Conservation (phyloP, 768 basidiomycete genomes). For the Galerina sulciceps region DNA sequence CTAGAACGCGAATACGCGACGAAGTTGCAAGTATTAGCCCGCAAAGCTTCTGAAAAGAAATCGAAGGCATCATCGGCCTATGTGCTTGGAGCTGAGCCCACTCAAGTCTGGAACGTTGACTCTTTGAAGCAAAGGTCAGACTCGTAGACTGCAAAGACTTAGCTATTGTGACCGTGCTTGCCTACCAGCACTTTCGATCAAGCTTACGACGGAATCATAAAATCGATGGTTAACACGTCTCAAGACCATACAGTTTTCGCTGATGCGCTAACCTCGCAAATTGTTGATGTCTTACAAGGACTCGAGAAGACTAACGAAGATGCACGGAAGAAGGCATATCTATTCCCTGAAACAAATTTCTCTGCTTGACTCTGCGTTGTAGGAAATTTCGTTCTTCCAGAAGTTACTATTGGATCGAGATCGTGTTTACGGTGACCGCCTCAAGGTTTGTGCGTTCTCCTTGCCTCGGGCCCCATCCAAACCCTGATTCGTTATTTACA, state of each 20-base stretch:
- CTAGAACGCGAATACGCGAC: conserved; percentile 81
- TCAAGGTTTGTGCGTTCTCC: conserved; percentile 55
- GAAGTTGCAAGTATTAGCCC: conserved; percentile 68
- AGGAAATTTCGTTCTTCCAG: conserved; percentile 76
- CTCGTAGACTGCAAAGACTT: background rate
- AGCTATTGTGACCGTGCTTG: background rate
- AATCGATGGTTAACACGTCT: conserved; percentile 60
- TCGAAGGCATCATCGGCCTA: conserved; percentile 54
- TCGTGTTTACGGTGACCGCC: conserved; percentile 64
- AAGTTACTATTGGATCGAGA: conserved; percentile 75
- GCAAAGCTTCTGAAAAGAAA: conserved; percentile 76
- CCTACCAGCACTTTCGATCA: conserved; percentile 64
- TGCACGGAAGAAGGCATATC: conserved; percentile 65
- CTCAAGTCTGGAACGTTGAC: conserved; percentile 59
- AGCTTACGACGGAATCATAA: conserved; percentile 72
- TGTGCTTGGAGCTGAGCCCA: conserved; percentile 71
- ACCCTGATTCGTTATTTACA: conserved; percentile 26
- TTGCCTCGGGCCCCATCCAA: background rate
- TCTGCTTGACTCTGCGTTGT: background rate
- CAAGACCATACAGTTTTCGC: conserved; percentile 74
- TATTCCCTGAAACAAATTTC: background rate
- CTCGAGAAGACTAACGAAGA: conserved; percentile 70
- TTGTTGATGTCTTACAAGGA: conserved; percentile 64
- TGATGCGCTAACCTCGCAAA: conserved; percentile 59
- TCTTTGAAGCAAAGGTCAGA: conserved; percentile 59